phyloP scores from a whole-genome alignment of 148 eudicot genomes.

The Rhododendron williamsianum region DNA sequence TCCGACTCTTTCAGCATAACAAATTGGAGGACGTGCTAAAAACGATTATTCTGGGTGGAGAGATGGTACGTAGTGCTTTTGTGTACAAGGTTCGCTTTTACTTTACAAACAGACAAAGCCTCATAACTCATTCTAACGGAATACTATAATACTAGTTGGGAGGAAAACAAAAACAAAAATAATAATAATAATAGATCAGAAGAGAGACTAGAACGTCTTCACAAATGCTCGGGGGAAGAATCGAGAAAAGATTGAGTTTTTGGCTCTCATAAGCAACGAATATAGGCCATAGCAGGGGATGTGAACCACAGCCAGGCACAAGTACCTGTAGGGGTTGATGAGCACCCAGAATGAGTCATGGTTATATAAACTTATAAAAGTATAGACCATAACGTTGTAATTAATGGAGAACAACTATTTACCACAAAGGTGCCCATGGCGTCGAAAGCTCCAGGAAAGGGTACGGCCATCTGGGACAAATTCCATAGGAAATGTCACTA shows the following conservation, averaged over 20 bases:
- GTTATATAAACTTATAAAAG: not conserved
- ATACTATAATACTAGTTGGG: not conserved
- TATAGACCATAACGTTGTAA: not conserved
- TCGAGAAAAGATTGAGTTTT: slow-evolving; percentile 37
- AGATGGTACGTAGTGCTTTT: not conserved
- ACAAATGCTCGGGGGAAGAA: slow-evolving; percentile 42
- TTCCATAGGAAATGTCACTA: not conserved
- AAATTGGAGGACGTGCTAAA: not conserved
- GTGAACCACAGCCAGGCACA: slow-evolving; percentile 43
- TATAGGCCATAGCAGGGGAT: slow-evolving; percentile 61
- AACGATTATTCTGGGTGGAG: not conserved
- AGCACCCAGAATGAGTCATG: not conserved
- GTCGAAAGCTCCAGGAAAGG: slow-evolving; percentile 57
- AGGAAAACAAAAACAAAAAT: not conserved
- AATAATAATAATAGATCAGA: not conserved
- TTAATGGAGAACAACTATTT: not conserved
- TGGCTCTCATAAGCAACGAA: slow-evolving; percentile 35
- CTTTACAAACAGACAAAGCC: not conserved
- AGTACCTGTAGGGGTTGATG: slow-evolving; percentile 34
- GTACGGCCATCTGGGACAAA: slow-evolving; percentile 60
- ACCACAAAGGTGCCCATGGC: slow-evolving; percentile 60
- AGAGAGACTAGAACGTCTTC: slow-evolving; percentile 16
- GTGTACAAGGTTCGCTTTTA: not conserved
- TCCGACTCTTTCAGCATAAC: not conserved
- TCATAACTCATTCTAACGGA: not conserved